A percentile compares a stretch with the other conserved stretches of the same genome.
Conservation (phyloP, 2,329 filamentous ascomycete genomes). For the Ophiostoma australiae region DNA sequence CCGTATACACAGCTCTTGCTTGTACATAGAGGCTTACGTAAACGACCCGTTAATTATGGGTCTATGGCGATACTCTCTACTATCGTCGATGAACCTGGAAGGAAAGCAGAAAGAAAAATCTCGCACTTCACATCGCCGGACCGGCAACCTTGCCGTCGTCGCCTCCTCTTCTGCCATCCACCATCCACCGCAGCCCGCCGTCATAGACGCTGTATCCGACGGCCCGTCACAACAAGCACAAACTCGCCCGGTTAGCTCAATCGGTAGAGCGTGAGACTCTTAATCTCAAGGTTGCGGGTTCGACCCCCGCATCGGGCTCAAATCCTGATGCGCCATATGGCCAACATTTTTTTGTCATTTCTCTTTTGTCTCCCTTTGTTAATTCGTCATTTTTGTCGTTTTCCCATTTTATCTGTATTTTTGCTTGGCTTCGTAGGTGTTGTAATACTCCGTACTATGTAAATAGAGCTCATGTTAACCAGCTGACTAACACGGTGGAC, state of each 20-base stretch:
- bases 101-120: background rate
- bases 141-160: background rate
- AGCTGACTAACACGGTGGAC: no score
- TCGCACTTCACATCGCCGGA: background rate
- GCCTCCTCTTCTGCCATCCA: background rate
- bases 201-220: background rate
- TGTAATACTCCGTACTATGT: no score
- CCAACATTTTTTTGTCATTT: background rate
- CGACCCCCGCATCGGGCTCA: slow-evolving; percentile 47
- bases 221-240: background rate
- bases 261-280: slow-evolving; percentile 71
- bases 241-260: slow-evolving; percentile 56
- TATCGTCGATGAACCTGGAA: no score
- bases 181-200: background rate
- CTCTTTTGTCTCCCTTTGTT: no score
- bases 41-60: no score
- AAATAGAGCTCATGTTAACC: no score
- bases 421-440: background rate
- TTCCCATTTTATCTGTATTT: background rate
- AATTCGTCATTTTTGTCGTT: no score
- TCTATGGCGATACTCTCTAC: no score
- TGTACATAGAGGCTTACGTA: no score
- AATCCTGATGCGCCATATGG: slow-evolving; percentile 36
- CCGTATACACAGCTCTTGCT: no score
- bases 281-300: slow-evolving; percentile 40